Evolutionary conservation across 106 monocot species (phyloP), one percentile per base, ranked within the genome.

Genomic region (Gastrodia elata): DNA sequence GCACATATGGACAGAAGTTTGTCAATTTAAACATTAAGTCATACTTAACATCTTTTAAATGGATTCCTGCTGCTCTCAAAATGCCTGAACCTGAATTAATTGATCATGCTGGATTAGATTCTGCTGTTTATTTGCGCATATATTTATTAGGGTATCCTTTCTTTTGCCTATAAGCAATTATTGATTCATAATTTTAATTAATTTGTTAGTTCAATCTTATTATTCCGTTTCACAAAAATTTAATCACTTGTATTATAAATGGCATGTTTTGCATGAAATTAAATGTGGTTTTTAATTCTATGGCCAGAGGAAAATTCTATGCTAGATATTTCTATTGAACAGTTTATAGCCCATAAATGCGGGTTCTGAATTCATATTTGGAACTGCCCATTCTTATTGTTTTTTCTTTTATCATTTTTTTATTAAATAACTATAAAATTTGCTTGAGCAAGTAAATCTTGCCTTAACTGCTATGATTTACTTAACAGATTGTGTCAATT

Each of bases 81-180:
- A 98, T 98, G 97, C 93, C 97, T 44, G 93, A 98, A 79, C 90
- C 81, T 37, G 97, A 98, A 77, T 80, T 98, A 16, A 98, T 98
- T 79, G 84, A 91, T 2, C 97, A 98, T 80, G 97, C 97, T 20
- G 97, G 97, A 20, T 86, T 98, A 75, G 97, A 98, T 80, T 93
- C 97, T 39, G 93, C 88, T 77, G 87, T 90, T 77, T 93, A 80
- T 83, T 71, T 93, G 61, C 48, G 89, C 77, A 93, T 93, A 58
- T 93, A 90, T 71, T 73, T 90, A 58, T 77, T 87, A 49, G 93
- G 93, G 93, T 93, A 80, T 67, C 59, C 9, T 22, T 24, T 69
- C 13, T 69, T 69, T 20, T 18, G 6, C 5, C 6, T 38, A 20
- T 36, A 20, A 28, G 30, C 61, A 32, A 61, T 33, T 30, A 61